Evolutionary conservation across 2,329 filamentous ascomycete genomes (phyloP), one percentile per base, ranked within the genome.

Genomic region (Cryphonectria carpinicola): DNA sequence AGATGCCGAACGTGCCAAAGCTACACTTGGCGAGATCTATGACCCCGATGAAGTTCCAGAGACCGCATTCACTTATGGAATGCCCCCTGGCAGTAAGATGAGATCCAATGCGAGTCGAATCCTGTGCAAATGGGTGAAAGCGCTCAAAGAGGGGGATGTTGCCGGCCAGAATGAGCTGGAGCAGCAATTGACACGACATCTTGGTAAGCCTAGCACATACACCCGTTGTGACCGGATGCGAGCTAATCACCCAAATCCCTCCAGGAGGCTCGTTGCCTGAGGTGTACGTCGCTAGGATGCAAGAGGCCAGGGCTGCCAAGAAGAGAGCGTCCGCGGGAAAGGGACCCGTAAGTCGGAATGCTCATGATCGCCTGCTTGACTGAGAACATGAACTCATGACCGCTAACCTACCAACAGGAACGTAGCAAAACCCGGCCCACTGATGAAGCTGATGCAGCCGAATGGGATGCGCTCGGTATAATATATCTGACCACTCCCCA

Each of bases 381-480:
- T n/a, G 41, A 41, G 17, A 56, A 4, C 22, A 25, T 25, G 46
- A 10, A 49, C 8, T 5, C 66, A 67, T 46, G 28, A 13, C 14
- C 28, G 32, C 58, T 68, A 35, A 68, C 58, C 6, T 7, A 8
- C 22, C 8, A 43, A 56, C 65, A 82, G 78, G 77, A 83, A 35
- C 84, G 84, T n/a, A 73, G 82, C 41, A 79, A 80, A 5, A 80
- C 76, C 4, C 83, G 84, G 7, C 87, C 87, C 1, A 72, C 75
- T 11, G 82, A 87, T 64, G 78, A 81, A 13, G 79, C 81, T 22
- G 84, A 84, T 70, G 85, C 83, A 35, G 84, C 84, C 35, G 82
- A 81, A 3, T 89, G 86, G 86, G 87, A 89, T 75, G 81, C 83
- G 0, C 82, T 86, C 72, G 85, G 85, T 25, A 82, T 86, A 63